These are phyloP conservation scores for Coniochaeta sp. DNA, from an alignment of 2,329 filamentous ascomycete genomes.

Conservation along the genomic window DNA sequence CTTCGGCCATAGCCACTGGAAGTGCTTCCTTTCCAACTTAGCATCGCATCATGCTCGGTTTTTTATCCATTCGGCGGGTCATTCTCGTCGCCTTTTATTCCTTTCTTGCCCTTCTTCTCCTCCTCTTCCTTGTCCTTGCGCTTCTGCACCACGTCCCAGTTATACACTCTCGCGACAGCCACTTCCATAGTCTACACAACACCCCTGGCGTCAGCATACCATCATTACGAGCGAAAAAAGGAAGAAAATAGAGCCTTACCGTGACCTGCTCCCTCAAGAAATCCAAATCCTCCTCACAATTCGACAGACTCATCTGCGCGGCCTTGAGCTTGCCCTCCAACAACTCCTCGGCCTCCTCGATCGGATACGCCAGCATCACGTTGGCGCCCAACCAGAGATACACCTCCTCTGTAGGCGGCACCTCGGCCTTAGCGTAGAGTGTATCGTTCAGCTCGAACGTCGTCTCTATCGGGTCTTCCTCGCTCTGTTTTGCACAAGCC, in stretches of 20 bases:
- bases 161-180: conserved; percentile 93
- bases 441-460: conserved; percentile 97
- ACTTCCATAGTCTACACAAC: conserved; percentile 81
- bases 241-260: conserved; percentile 51
- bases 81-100: conserved; percentile 29
- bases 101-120: conserved; percentile 32
- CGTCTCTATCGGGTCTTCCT: conserved; percentile 70
- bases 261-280: conserved; percentile 96
- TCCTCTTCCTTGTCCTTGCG: conserved; percentile 77
- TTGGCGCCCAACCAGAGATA: conserved; percentile 98
- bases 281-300: conserved; percentile 93
- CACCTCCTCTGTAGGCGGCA: conserved; percentile 80
- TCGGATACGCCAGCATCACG: conserved; percentile 92
- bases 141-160: conserved; percentile 96
- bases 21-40: background rate
- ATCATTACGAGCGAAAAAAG: background rate
- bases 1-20: background rate
- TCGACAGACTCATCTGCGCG: conserved; percentile 71
- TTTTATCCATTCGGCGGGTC: conserved; percentile 21
- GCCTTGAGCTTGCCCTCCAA: conserved; percentile 69
- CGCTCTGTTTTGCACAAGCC: conserved; percentile 22
- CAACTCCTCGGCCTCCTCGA: conserved; percentile 76
- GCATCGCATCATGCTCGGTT: background rate
- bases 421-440: conserved; percentile 78
- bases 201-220: conserved; percentile 9